These are phyloP conservation scores for Blastobotrys persicus DNA, from an alignment of 1,139 yeast species.

Conservation along the genomic window DNA sequence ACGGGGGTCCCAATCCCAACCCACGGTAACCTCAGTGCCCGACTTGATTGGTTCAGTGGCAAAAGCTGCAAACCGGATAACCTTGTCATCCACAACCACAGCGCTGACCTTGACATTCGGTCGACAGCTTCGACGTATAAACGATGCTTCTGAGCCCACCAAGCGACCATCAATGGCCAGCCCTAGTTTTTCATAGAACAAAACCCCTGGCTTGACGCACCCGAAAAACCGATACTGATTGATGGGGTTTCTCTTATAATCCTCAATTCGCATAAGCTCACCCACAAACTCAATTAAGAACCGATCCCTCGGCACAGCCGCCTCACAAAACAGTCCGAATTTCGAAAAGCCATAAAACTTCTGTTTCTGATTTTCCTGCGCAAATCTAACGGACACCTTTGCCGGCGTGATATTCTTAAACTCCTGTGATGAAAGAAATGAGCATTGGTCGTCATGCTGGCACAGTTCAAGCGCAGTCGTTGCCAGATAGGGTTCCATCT, in stretches of 20 bases:
- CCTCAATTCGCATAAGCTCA: slow-evolving; percentile 61
- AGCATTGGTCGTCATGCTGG: slow-evolving; percentile 22
- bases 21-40: slow-evolving; percentile 68
- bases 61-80: slow-evolving; percentile 55
- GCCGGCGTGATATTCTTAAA: slow-evolving; percentile 29
- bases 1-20: slow-evolving; percentile 83
- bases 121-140: slow-evolving; percentile 67
- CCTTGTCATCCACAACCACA: slow-evolving; percentile 45
- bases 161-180: slow-evolving; percentile 75
- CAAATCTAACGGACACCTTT: slow-evolving; percentile 41
- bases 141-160: slow-evolving; percentile 74
- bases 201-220: slow-evolving; percentile 76
- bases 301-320: slow-evolving; percentile 47
- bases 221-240: slow-evolving; percentile 86
- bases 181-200: slow-evolving; percentile 51
- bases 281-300: slow-evolving; percentile 69
- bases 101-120: slow-evolving; percentile 71
- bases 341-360: slow-evolving; percentile 73
- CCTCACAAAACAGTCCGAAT: slow-evolving; percentile 52
- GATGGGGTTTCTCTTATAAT: slow-evolving; percentile 59
- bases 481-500: slow-evolving; percentile 16
- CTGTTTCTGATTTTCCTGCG: slow-evolving; percentile 56
- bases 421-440: slow-evolving; percentile 27
- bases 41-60: slow-evolving; percentile 56
- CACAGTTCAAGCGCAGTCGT: slow-evolving; percentile 12